Evolutionary conservation across 441 rosid species (phyloP), one percentile per base, ranked within the genome.

Genomic region (Viola pubescens): DNA sequence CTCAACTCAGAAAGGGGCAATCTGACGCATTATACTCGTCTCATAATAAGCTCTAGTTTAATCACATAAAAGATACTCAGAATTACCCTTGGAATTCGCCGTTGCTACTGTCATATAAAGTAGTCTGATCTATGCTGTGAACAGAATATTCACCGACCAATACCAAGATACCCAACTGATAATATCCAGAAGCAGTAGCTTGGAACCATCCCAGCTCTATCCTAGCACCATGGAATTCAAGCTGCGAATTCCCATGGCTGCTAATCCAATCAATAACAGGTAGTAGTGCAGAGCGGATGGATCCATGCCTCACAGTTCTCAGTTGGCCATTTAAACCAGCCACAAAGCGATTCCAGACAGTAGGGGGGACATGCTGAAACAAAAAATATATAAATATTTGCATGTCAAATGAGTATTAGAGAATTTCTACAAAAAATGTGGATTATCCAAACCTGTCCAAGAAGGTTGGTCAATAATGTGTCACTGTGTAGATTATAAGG

Each of bases 181-280:
- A 94, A 73, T 90, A 90, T 68, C 97, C 96, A 64, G 97, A 94
- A 63, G 99, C 92, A 64, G 97, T 86, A 41, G 96, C 94, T 75
- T 94, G 99, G 75, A 94, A 94, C 97, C 97, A 94, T 61, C 97
- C 96, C 26, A 86, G 81, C 74, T 86, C 96, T 68, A 88, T 73
- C 81, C 85, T 83, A 53, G 86, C 96, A 48, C 91, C 87, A 58
- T 90, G 99, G 66, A 94, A 88, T 67, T 88, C 96, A 62, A 94
- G 88, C 69, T 90, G 97, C 54, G 95, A 89, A 69, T 86, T 90
- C 67, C 87, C 95, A 75, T 94, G 97, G 75, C 90, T 94, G 46
- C 61, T 76, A 63, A 90, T 75, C 97, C 99, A 94, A 70, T 82
- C 73, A 75, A 94, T 79, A 40, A 90, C 86, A 58, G 91, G 96